These are phyloP conservation scores for Claviceps sp. DNA, from an alignment of 2,329 filamentous ascomycete species.

Conservation along the genomic window DNA sequence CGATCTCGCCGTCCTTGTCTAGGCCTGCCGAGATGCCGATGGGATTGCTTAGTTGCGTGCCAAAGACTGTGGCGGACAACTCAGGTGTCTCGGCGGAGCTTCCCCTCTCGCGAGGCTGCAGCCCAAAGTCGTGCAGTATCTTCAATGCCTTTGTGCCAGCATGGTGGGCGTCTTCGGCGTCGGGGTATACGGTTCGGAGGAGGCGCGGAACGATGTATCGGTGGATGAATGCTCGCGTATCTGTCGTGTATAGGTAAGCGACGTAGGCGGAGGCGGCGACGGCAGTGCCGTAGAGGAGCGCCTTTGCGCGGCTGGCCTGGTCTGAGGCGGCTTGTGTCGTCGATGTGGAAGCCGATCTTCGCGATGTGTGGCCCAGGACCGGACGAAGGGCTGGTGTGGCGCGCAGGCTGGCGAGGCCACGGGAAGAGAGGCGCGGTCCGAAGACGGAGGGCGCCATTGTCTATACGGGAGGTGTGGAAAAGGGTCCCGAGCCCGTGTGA, in stretches of 20 bases:
- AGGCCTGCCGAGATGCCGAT: constrained; percentile 91
- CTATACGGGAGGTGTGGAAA: neutral
- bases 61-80: constrained; percentile 49
- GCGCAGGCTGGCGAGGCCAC: constrained; percentile 6
- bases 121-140: constrained; percentile 54
- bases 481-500: constrained; percentile 4
- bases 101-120: constrained; percentile 73
- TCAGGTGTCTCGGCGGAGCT: constrained; percentile 18
- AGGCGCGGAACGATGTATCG: constrained; percentile 52
- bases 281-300: constrained; percentile 26
- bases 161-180: constrained; percentile 89
- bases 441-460: constrained; percentile 8
- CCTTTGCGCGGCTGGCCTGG: constrained; percentile 21
- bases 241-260: constrained; percentile 57
- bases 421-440: constrained; percentile 7
- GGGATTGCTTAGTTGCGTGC: constrained; percentile 64
- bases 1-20: constrained; percentile 86
- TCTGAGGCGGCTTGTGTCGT: constrained; percentile 14
- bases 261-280: constrained; percentile 29
- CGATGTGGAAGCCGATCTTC: constrained; percentile 19
- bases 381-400: neutral
- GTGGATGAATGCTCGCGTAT: constrained; percentile 59
- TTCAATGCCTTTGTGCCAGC: constrained; percentile 59
- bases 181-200: constrained; percentile 52
- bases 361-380: constrained; percentile 10